Conservation (phyloP, 2,329 filamentous ascomycete species). For the Pseudocercospora fuligena region DNA sequence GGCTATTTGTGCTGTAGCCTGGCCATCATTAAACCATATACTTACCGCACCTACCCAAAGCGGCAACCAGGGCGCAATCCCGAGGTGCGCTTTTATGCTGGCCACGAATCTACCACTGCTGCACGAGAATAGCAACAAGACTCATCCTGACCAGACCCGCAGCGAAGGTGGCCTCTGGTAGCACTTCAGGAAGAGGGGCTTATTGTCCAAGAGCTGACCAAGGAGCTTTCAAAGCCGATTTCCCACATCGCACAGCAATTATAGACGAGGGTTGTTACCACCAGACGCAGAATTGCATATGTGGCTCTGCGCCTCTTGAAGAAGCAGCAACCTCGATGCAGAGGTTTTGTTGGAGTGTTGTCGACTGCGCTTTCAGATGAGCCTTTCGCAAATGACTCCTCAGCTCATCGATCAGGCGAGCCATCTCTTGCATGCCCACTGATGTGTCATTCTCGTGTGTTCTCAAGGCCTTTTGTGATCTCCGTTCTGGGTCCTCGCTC, state of each 20-base stretch:
- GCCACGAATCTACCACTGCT: no score
- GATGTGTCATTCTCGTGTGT: neutral
- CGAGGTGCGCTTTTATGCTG: neutral
- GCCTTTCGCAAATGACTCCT: no score
- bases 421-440: neutral
- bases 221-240: neutral
- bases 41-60: constrained; percentile 8
- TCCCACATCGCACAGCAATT: neutral
- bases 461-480: neutral
- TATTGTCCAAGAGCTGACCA: neutral
- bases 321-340: neutral
- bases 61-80: constrained; percentile 11
- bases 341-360: neutral
- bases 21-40: neutral
- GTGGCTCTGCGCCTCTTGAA: neutral
- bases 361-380: neutral
- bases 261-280: neutral
- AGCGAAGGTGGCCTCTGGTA: neutral
- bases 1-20: neutral
- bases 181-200: neutral
- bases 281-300: neutral
- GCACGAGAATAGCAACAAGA: no score
- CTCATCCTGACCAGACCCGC: neutral
- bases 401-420: no score
- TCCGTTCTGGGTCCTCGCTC: neutral